phyloP scores from a whole-genome alignment of 139 green algal genomes.

The Picochlorum sp. region DNA sequence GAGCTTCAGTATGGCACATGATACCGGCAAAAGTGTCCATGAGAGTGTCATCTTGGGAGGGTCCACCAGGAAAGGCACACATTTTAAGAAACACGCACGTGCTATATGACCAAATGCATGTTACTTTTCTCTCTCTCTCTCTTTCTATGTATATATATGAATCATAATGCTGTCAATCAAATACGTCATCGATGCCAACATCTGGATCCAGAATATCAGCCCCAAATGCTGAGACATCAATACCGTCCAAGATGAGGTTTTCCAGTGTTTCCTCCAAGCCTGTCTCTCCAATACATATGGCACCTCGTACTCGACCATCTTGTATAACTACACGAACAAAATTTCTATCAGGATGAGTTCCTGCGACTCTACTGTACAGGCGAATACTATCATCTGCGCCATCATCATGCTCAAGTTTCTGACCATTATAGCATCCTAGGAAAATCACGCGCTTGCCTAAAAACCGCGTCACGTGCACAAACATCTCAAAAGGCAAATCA shows the following conservation, averaged over 20 bases:
- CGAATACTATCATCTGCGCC: constrained; percentile 43
- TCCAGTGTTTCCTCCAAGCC: constrained; percentile 78
- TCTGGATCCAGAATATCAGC: constrained; percentile 65
- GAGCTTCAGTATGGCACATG: background rate
- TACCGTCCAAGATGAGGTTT: constrained; percentile 76
- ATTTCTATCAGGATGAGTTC: constrained; percentile 17
- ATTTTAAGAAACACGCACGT: background rate
- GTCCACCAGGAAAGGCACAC: background rate
- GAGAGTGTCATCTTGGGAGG: background rate
- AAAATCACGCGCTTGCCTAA: constrained; percentile 75
- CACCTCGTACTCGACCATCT: constrained; percentile 53
- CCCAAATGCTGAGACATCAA: constrained; percentile 63
- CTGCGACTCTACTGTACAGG: constrained; percentile 42
- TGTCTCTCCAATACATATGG: constrained; percentile 76
- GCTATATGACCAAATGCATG: no score
- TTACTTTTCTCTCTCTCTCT: no score
- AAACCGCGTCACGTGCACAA: constrained; percentile 78
- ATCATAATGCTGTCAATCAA: constrained; percentile 46
- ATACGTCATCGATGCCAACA: constrained; percentile 67
- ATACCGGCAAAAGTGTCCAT: background rate
- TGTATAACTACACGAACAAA: constrained; percentile 80
- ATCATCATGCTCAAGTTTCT: constrained; percentile 53
- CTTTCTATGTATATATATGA: no score
- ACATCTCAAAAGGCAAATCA: constrained; percentile 78
- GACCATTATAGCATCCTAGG: constrained; percentile 80